Conservation (phyloP, 2,329 filamentous ascomycete genomes). For the Aspergillus thermomutatus region DNA sequence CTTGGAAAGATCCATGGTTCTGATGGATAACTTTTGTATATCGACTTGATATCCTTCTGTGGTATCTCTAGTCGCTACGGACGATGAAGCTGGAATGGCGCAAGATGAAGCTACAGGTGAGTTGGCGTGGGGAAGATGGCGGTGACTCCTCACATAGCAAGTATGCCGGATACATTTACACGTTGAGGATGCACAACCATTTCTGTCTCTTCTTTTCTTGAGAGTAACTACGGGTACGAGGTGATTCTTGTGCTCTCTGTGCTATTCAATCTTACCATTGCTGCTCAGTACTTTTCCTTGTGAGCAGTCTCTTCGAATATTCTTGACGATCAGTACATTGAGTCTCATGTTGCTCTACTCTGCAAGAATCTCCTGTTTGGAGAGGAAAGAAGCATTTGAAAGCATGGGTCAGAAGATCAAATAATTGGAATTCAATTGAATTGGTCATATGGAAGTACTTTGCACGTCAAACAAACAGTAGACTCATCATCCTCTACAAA, state of each 20-base stretch:
- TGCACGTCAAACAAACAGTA: background rate
- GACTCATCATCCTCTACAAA: background rate
- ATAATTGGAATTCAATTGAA: no score
- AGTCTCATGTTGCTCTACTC: background rate
- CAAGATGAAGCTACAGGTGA: background rate
- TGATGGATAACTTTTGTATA: background rate
- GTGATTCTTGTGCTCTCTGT: background rate
- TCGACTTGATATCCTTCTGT: background rate
- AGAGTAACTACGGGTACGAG: background rate
- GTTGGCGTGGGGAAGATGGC: background rate
- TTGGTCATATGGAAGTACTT: background rate
- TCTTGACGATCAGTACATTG: background rate
- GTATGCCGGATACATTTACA: background rate
- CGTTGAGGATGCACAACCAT: background rate
- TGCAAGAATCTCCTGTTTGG: background rate
- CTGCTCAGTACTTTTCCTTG: no score
- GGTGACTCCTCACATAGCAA: background rate
- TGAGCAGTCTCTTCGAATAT: background rate
- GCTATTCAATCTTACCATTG: background rate
- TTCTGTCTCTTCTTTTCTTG: background rate
- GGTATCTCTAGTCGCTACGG: background rate
- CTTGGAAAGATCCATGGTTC: constrained; percentile 23
- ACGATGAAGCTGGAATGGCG: background rate
- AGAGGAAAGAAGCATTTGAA: background rate
- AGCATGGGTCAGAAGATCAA: no score